Base-by-base conservation (phyloP, 2,329 filamentous ascomycete genomes). In the Pseudogymnoascus sp. region DNA sequence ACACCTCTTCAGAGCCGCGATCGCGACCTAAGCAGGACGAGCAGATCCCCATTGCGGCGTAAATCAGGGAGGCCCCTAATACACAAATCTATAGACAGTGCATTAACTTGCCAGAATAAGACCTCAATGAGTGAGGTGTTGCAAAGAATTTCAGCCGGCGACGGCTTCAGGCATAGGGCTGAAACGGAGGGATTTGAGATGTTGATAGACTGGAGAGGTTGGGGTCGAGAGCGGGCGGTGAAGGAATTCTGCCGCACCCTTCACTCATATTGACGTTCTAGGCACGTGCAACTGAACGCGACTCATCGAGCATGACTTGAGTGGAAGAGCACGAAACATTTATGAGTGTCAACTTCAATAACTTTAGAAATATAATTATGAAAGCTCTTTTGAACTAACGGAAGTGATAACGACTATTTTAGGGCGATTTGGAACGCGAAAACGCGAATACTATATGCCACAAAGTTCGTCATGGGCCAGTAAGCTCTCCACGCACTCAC, bases 11-110 rank as follows among this genome's bases (percentile, higher is more conserved):
- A 63, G 80, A 80, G 33, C 75, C 73, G 65, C 77, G 76, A 62
- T 78, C 77, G 66, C 76, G 73, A 65, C 84, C 83, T 48, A 87
- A 74, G 70, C 84, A 87, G 62, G 84, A 86, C 65, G 80, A 77
- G 73, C 84, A 87, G 72, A 78, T 78, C 64, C 84, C 84, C 84
- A 87, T 87, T 48, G 31, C n/a, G 17, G 31, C 59, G 31, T 36
- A 58, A 21, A 35, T 12, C 5, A 58, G 55, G 55, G 41, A 8
- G 7, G 12, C 12, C 41, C 27, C 44, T 51, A 51, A 51, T 51
- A n/a, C 27, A 51, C 44, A 17, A 2, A 3, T 2, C n/a, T 51
- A 51, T 51, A 7, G 27, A 33, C 27, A 51, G 44, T 51, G 44
- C 44, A 51, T 51, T 2, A 33, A 51, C n/a, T 2, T 1, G 27